Conservation (phyloP, 345 rosid genomes). For the Lagerstroemia speciosa region DNA sequence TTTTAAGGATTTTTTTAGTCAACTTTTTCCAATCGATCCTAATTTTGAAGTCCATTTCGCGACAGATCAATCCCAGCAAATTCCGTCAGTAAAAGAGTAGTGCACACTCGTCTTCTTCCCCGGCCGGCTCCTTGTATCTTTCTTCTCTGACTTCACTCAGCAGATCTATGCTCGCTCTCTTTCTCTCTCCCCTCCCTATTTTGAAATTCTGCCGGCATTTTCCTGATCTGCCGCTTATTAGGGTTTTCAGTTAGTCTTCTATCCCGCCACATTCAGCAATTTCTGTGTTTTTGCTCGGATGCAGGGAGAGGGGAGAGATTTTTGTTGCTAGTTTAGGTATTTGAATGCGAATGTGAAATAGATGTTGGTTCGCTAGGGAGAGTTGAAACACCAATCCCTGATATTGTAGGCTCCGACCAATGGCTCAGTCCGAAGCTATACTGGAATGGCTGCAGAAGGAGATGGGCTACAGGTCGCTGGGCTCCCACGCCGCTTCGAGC, state of each 20-base stretch:
- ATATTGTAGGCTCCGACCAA: background rate
- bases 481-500: conserved; percentile 47
- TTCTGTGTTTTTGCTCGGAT: background rate
- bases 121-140: too few relatives aligned
- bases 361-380: background rate
- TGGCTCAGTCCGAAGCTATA: conserved; percentile 63
- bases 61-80: background rate
- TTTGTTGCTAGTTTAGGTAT: background rate
- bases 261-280: background rate
- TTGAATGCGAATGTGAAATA: background rate
- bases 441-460: conserved; percentile 82
- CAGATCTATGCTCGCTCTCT: background rate
- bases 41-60: background rate
- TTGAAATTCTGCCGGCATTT: background rate
- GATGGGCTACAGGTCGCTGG: conserved; percentile 75
- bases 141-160: background rate
- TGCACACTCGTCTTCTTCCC: background rate
- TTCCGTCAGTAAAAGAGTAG: background rate
- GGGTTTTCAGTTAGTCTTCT: background rate
- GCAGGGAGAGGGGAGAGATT: background rate
- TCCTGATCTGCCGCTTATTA: background rate
- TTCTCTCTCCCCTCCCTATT: background rate
- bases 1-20: background rate
- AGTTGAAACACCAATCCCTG: background rate
- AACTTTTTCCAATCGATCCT: background rate